These are phyloP conservation scores for Lentinula novae-zelandiae DNA, from an alignment of 1,284 basidiomycete species.

Conservation along the genomic window DNA sequence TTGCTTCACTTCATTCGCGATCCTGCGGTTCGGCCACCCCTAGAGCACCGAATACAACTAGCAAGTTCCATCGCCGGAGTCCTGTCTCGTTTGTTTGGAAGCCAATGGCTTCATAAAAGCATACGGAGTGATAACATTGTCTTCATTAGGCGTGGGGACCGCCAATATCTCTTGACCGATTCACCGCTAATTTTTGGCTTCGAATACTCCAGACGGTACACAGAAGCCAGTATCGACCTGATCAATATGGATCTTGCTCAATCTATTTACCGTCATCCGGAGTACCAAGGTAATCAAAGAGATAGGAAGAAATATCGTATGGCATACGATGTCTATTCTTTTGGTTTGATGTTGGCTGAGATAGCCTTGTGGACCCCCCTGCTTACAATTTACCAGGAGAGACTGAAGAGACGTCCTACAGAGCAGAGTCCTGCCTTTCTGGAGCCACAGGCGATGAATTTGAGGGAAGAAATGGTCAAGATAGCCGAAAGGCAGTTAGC, in stretches of 20 bases:
- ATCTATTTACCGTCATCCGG: conserved; percentile 12
- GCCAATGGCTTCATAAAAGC: conserved; percentile 11
- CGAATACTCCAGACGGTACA: conserved; percentile 12
- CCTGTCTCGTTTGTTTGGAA: conserved; percentile 7
- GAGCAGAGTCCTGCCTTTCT: neutral
- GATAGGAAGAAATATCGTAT: conserved; percentile 8
- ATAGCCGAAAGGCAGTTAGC: conserved; percentile 7
- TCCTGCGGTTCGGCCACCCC: conserved; percentile 3
- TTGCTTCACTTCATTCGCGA: neutral
- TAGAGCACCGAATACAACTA: conserved; percentile 3
- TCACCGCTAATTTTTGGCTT: conserved; percentile 9
- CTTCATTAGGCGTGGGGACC: neutral
- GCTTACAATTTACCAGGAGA: conserved; percentile 4
- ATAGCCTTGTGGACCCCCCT: conserved; percentile 14
- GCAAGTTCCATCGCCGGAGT: conserved; percentile 3
- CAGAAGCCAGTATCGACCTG: conserved; percentile 10
- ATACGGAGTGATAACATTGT: conserved; percentile 11
- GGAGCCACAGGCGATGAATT: conserved; percentile 1
- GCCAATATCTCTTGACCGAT: neutral
- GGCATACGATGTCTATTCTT: conserved; percentile 12
- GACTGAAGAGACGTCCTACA: conserved; percentile 1
- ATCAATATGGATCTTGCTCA: neutral
- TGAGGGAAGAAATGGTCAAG: conserved; percentile 7
- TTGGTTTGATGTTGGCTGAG: conserved; percentile 9
- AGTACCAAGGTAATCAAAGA: conserved; percentile 8